Evolutionary conservation across 257 asterid species (phyloP).

Genomic region (Datura wrightii): DNA sequence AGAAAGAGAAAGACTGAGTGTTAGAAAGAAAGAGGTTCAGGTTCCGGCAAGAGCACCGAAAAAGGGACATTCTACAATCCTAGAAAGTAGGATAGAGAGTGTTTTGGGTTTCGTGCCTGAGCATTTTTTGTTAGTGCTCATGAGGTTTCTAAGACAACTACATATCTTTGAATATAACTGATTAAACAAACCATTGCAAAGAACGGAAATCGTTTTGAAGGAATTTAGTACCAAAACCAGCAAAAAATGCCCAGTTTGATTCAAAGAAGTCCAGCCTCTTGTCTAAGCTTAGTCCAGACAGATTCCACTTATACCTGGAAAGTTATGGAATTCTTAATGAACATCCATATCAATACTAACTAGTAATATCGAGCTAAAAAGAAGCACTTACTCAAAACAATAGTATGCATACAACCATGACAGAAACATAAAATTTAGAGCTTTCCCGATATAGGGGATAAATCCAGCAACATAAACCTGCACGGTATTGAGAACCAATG

Average conservation of each 20-base stretch:
- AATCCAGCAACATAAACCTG: constrained; percentile 83
- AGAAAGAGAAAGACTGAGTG: too few species aligned
- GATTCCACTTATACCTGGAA: constrained; percentile 94
- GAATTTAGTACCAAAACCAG: constrained; percentile 82
- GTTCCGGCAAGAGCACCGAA: too few species aligned
- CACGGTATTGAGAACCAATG: constrained; percentile 34
- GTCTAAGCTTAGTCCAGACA: constrained; percentile 89
- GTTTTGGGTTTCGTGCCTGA: too few species aligned
- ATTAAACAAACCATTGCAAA: not conserved
- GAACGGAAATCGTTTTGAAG: not conserved
- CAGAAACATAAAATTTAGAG: constrained; percentile 77
- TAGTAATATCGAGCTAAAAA: constrained; percentile 29
- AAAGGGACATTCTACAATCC: too few species aligned
- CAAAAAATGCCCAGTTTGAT: constrained; percentile 96
- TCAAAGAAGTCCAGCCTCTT: constrained; percentile 96
- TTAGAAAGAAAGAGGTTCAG: too few species aligned
- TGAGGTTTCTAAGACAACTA: constrained; percentile 1
- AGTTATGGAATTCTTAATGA: constrained; percentile 30
- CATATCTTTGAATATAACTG: constrained; percentile 5
- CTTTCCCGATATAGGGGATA: constrained; percentile 76
- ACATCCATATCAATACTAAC: constrained; percentile 24
- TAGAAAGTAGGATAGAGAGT: too few species aligned
- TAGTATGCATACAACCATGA: constrained; percentile 99
- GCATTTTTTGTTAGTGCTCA: too few species aligned
- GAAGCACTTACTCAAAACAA: constrained; percentile 90